Conservation (phyloP, 2,329 filamentous ascomycete species). For the Aureobasidium sp. region DNA sequence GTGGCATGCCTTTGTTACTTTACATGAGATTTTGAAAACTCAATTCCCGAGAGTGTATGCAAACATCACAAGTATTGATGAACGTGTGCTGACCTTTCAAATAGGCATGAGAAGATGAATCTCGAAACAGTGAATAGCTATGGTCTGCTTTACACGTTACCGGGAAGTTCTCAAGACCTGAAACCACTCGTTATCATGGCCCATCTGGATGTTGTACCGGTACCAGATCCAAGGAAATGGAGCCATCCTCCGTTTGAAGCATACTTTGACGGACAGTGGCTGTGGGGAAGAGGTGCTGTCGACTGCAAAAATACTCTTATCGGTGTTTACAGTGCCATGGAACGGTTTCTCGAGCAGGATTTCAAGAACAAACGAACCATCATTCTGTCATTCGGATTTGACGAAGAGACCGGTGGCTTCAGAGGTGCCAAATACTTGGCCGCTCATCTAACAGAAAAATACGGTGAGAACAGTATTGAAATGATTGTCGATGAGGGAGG, state of each 20-base stretch:
- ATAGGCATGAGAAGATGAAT: conserved; percentile 33
- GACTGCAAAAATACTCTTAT: conserved; percentile 57
- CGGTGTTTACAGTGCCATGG: conserved; percentile 47
- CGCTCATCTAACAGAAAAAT: conserved; percentile 38
- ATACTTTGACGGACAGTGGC: conserved; percentile 46
- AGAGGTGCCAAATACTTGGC: conserved; percentile 45
- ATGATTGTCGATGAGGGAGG: conserved; percentile 52
- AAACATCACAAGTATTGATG: neutral
- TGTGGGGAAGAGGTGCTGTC: conserved; percentile 53
- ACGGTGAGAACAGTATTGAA: conserved; percentile 48
- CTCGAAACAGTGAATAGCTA: conserved; percentile 52
- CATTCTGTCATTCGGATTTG: conserved; percentile 53
- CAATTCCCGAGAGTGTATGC: conserved; percentile 42
- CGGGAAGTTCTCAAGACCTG: conserved; percentile 40
- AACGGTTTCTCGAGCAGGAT: conserved; percentile 44
- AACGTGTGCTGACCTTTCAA: neutral
- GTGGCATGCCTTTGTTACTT: conserved; percentile 50
- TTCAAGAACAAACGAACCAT: conserved; percentile 49
- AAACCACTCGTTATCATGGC: conserved; percentile 54
- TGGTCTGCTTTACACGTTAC: conserved; percentile 50
- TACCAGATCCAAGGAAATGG: conserved; percentile 48
- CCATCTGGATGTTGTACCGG: conserved; percentile 58
- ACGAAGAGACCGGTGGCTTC: conserved; percentile 50
- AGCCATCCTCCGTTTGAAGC: conserved; percentile 53
- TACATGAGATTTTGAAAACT: conserved; percentile 42